These are phyloP conservation scores for Mycena galericulata DNA, from an alignment of 768 basidiomycete genomes.

Conservation along the genomic window DNA sequence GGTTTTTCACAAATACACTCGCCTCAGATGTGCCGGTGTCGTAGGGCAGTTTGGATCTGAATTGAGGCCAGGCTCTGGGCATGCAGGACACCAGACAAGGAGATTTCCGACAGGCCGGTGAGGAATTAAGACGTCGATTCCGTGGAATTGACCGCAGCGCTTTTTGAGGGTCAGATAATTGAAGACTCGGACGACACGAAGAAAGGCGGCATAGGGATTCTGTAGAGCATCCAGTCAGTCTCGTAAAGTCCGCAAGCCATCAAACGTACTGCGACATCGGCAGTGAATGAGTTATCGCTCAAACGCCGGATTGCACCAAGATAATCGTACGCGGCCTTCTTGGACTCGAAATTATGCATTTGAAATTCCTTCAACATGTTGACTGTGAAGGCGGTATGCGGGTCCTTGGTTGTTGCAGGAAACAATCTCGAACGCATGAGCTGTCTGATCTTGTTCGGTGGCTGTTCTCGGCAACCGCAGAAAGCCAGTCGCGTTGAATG, in stretches of 20 bases:
- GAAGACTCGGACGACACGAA: conserved; percentile 39
- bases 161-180: conserved; percentile 25
- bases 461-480: conserved; percentile 35
- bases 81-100: conserved; percentile 36
- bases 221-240: not conserved
- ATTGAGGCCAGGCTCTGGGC: conserved; percentile 36
- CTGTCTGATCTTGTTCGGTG: conserved; percentile 34
- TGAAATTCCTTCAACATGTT: conserved; percentile 39
- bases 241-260: not conserved
- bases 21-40: conserved; percentile 34
- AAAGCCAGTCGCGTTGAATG: conserved; percentile 38
- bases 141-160: conserved; percentile 39
- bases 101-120: conserved; percentile 34
- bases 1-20: not conserved
- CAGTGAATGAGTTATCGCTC: conserved; percentile 38
- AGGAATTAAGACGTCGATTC: conserved; percentile 32
- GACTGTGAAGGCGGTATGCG: conserved; percentile 41
- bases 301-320: conserved; percentile 37
- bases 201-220: conserved; percentile 40
- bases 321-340: conserved; percentile 41
- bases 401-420: conserved; percentile 39
- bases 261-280: conserved; percentile 32
- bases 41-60: conserved; percentile 26
- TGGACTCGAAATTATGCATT: conserved; percentile 39
- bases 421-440: conserved; percentile 39